Percentiles rank a stretch among this genome's conserved stretches.
phyloP scores from a whole-genome alignment of 2,329 filamentous ascomycete species.

The Beauveria caledonica region DNA sequence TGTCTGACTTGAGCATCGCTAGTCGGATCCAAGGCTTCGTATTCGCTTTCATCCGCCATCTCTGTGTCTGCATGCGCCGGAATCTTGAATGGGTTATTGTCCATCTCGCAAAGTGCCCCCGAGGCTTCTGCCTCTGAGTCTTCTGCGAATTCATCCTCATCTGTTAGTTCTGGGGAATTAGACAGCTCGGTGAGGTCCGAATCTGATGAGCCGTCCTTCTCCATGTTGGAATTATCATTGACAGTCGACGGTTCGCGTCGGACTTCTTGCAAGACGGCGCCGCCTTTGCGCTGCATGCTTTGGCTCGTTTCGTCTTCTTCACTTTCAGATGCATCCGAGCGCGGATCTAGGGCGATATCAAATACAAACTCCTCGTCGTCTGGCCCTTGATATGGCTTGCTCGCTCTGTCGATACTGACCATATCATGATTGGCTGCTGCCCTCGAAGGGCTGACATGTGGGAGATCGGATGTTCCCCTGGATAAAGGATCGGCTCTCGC shows the following conservation, averaged over 20 bases:
- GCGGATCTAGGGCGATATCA: not conserved
- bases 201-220: not conserved
- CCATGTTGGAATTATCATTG: not conserved
- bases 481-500: not conserved
- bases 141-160: not conserved
- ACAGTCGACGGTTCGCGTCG: not conserved
- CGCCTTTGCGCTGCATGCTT: not conserved
- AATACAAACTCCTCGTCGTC: slow-evolving; percentile 6
- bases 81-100: not conserved
- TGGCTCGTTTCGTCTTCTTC: not conserved
- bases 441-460: not conserved
- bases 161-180: not conserved
- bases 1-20: not conserved
- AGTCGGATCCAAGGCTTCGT: not conserved
- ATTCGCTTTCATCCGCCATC: not conserved
- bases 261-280: not conserved
- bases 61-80: not conserved
- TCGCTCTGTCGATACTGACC: not conserved
- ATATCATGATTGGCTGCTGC: not conserved
- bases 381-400: not conserved
- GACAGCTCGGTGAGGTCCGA: slow-evolving; percentile 8
- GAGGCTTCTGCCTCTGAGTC: not conserved
- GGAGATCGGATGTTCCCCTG: not conserved
- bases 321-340: not conserved
- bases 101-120: slow-evolving; percentile 23